phyloP scores from a whole-genome alignment of 2,329 filamentous ascomycete species.

The Fusarium sp. region DNA sequence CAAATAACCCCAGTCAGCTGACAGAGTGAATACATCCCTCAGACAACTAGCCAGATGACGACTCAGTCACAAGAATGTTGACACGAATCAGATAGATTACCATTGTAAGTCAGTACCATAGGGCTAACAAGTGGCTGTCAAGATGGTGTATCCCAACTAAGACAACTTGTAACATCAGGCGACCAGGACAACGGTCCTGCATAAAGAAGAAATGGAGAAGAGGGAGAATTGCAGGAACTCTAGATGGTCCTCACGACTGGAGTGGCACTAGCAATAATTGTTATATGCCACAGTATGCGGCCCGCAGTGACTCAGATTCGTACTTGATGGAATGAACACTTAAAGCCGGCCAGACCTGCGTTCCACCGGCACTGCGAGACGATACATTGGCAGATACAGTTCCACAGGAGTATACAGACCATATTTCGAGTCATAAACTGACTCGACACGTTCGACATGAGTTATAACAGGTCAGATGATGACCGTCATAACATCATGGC shows the following conservation, averaged over 20 bases:
- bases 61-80: neutral
- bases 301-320: constrained; percentile 9
- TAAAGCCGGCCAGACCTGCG: neutral
- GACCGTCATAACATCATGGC: neutral
- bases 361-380: neutral
- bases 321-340: constrained; percentile 9
- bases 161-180: neutral
- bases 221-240: neutral
- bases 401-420: neutral
- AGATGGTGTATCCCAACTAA: neutral
- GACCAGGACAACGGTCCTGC: neutral
- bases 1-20: neutral
- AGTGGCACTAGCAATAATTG: neutral
- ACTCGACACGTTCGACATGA: neutral
- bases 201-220: neutral
- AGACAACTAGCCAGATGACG: neutral
- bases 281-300: neutral
- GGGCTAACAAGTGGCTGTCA: neutral
- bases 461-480: neutral
- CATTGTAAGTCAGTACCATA: neutral
- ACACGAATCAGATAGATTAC: neutral
- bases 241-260: neutral
- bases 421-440: neutral
- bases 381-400: neutral
- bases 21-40: neutral